Percentiles rank a stretch among this genome's conserved stretches.
Conservation (phyloP, 257 asterid species). For the Orobanche coerulescens region DNA sequence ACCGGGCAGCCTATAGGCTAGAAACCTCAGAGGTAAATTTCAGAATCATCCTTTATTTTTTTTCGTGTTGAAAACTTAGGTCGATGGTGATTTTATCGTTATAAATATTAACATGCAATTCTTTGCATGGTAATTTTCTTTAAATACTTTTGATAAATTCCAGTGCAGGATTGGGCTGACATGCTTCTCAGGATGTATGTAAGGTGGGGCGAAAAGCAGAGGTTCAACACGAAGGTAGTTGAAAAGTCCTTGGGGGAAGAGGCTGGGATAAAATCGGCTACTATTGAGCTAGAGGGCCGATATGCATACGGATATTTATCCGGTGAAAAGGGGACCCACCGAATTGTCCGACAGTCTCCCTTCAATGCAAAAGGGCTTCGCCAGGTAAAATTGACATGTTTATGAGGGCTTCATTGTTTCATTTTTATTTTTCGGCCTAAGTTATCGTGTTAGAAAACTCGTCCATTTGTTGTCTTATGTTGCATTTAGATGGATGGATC, state of each 20-base stretch:
- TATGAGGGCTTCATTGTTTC: neutral
- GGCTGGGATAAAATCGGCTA: slow-evolving; percentile 93
- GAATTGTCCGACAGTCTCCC: slow-evolving; percentile 92
- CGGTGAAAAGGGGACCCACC: slow-evolving; percentile 98
- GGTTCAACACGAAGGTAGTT: slow-evolving; percentile 71
- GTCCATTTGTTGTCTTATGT: neutral
- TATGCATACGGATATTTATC: slow-evolving; percentile 88
- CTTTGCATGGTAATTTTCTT: slow-evolving; percentile 15
- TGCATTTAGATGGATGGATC: neutral
- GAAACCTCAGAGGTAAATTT: too few relatives aligned
- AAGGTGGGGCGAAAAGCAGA: slow-evolving; percentile 96
- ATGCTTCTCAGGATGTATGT: slow-evolving; percentile 98
- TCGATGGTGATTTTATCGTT: neutral
- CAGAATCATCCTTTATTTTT: too few relatives aligned
- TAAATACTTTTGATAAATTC: slow-evolving; percentile 56
- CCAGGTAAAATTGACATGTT: slow-evolving; percentile 41
- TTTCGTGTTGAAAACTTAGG: neutral
- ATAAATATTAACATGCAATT: neutral
- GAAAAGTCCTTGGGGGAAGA: slow-evolving; percentile 95
- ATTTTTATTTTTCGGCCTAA: neutral
- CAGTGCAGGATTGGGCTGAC: slow-evolving; percentile 99
- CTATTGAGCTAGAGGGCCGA: slow-evolving; percentile 79
- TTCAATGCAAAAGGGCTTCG: slow-evolving; percentile 96
- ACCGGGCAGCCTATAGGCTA: too few relatives aligned
- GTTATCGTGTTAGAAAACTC: too few relatives aligned